Evolutionary conservation across 2,329 filamentous ascomycete genomes (phyloP), one percentile per base, ranked within the genome.

Genomic region (Neonectria hederae): DNA sequence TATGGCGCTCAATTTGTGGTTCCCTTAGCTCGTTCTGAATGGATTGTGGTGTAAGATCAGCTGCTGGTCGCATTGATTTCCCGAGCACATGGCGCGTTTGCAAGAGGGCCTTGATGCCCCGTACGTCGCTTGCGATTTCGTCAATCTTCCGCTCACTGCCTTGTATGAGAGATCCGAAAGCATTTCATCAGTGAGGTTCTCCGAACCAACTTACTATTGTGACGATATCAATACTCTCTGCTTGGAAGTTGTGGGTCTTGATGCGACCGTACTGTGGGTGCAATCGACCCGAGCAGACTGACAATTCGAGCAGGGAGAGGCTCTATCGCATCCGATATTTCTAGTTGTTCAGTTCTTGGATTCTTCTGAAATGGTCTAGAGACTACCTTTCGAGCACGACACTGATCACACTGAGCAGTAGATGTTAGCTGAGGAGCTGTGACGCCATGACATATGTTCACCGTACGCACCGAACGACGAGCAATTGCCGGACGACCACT

Each of bases 81-180:
- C 10, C 9, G 22, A n/a, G 28, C 11, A 63, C 9, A 1, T 65
- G 59, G 14, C 79, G 67, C 7, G 66, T 61, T 52, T 66, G 58
- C 1, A 74, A 46, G 9, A 74, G 43, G 17, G 46, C 48, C 59
- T 78, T 76, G 49, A 80, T 79, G 13, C 71, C 70, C 26, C 75
- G 71, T 42, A 80, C 69, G 60, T 77, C 76, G 26, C 68, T 72
- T 49, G 70, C 75, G 46, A 79, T 78, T 2, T 72, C 69, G 43
- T 80, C 77, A 32, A 80, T 78, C 61, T 80, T 80, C 49, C 69
- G 74, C 51, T 80, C 79, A 62, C 78, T 80, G 5, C n/a, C 17
- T 4, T 3, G n/a, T 0, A 21, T 7, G 1, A 1, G 13, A 48
- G 24, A 54, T 5, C 0, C 1, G 0, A 6, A 7, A 7, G 35